These are phyloP conservation scores for Lentinula edodes DNA, from an alignment of 768 basidiomycete species.

Conservation along the genomic window DNA sequence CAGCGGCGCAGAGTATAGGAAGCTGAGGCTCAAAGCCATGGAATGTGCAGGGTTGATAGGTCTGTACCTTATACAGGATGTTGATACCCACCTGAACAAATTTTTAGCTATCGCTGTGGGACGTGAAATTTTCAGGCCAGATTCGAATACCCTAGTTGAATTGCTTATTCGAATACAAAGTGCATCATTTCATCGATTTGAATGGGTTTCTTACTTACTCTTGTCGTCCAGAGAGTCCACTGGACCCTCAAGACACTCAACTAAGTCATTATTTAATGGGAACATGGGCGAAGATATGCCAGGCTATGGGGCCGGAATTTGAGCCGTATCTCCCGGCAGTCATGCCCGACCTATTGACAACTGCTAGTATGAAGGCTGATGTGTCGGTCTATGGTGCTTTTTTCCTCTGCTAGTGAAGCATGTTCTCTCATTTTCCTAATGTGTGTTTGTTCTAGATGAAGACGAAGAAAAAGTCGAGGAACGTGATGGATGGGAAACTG, in stretches of 20 bases:
- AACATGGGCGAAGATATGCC: conserved; percentile 88
- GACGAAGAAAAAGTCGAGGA: conserved; percentile 50
- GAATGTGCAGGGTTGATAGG: conserved; percentile 87
- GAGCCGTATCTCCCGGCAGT: conserved; percentile 83
- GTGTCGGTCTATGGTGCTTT: conserved; percentile 63
- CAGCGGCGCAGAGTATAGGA: conserved; percentile 58
- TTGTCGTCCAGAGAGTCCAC: conserved; percentile 47
- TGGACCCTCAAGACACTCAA: conserved; percentile 69
- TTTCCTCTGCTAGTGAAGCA: background rate
- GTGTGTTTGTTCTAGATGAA: conserved; percentile 32
- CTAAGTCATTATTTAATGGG: conserved; percentile 71
- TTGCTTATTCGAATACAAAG: conserved; percentile 75
- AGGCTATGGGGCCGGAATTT: conserved; percentile 79
- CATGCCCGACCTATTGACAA: conserved; percentile 71
- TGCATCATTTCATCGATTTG: conserved; percentile 23
- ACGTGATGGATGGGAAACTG: conserved; percentile 74
- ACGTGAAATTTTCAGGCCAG: conserved; percentile 68
- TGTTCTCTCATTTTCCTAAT: background rate
- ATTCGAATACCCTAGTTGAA: conserved; percentile 67
- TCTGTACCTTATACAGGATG: conserved; percentile 25
- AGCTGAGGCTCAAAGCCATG: conserved; percentile 79
- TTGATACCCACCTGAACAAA: background rate
- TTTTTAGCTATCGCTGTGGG: conserved; percentile 79
- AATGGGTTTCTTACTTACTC: background rate
- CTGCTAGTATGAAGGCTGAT: conserved; percentile 78